Evolutionary conservation across 441 rosid genomes (phyloP).

Genomic region (Theobroma grandiflorum): DNA sequence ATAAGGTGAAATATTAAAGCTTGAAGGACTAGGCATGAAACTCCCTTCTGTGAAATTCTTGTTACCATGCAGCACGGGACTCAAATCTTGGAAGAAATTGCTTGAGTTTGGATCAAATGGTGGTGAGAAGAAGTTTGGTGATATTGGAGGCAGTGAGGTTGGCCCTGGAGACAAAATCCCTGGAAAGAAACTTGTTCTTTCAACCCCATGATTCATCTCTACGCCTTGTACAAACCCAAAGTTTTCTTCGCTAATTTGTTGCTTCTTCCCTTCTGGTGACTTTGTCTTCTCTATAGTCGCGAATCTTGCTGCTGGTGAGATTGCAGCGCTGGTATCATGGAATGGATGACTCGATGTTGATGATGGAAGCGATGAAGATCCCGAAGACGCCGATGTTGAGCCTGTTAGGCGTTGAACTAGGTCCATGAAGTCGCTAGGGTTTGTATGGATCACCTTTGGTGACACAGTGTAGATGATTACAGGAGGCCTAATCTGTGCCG

Average conservation of each 20-base stretch:
- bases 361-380: slow-evolving; percentile 11
- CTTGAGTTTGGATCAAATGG: slow-evolving; percentile 52
- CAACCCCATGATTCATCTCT: slow-evolving; percentile 46
- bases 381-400: slow-evolving; percentile 43
- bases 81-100: slow-evolving; percentile 66
- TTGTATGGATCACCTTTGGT: slow-evolving; percentile 68
- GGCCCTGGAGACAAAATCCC: slow-evolving; percentile 88
- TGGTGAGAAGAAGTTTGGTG: slow-evolving; percentile 74
- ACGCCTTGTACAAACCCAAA: slow-evolving; percentile 48
- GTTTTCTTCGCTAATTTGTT: slow-evolving; percentile 23
- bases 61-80: slow-evolving; percentile 63
- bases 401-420: slow-evolving; percentile 80
- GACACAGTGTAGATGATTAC: slow-evolving; percentile 74
- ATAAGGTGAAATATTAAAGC: slow-evolving; percentile 45
- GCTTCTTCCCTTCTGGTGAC: slow-evolving; percentile 39
- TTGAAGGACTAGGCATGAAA: slow-evolving; percentile 70
- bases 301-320: slow-evolving; percentile 80
- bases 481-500: slow-evolving; percentile 48
- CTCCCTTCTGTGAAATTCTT: slow-evolving; percentile 54
- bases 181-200: slow-evolving; percentile 48
- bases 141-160: slow-evolving; percentile 61
- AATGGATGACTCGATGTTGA: slow-evolving; percentile 33
- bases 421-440: slow-evolving; percentile 66
- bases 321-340: slow-evolving; percentile 42
- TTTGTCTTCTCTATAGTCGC: slow-evolving; percentile 68